phyloP scores from a whole-genome alignment of 805 yeast species.

The Wickerhamiella musiphila region DNA sequence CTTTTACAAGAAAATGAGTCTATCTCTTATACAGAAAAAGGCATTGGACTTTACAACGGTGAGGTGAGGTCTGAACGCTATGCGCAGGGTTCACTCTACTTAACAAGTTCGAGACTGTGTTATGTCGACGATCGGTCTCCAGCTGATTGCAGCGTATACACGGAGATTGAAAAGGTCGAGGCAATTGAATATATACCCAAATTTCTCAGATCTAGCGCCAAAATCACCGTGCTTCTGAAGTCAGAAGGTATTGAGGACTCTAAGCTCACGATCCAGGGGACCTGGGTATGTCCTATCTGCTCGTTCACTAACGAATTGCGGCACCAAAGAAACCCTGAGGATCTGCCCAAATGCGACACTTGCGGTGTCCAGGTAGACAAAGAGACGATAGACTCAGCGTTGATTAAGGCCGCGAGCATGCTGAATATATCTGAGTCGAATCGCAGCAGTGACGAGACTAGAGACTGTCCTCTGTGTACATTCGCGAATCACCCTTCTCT shows the following conservation, averaged over 20 bases:
- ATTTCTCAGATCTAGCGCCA: slow-evolving; percentile 64
- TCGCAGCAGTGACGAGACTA: slow-evolving; percentile 4
- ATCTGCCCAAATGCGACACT: slow-evolving; percentile 33
- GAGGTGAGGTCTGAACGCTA: slow-evolving; percentile 41
- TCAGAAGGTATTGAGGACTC: slow-evolving; percentile 2
- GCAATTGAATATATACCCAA: slow-evolving; percentile 28
- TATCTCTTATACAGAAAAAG: slow-evolving; percentile 34
- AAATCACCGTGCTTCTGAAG: slow-evolving; percentile 30
- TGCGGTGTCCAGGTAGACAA: slow-evolving; percentile 42
- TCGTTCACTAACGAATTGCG: slow-evolving; percentile 40
- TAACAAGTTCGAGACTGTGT: slow-evolving; percentile 57
- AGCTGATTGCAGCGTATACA: slow-evolving; percentile 27
- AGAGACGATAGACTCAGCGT: slow-evolving; percentile 22
- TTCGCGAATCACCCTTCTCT: slow-evolving; percentile 71
- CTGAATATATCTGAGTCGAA: not conserved
- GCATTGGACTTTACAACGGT: slow-evolving; percentile 61
- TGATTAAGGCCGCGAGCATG: no score
- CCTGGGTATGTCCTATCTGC: slow-evolving; percentile 88
- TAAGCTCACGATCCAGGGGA: slow-evolving; percentile 5
- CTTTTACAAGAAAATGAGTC: slow-evolving; percentile 26
- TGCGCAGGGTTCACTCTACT: slow-evolving; percentile 62
- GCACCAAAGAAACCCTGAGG: slow-evolving; percentile 16
- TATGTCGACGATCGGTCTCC: slow-evolving; percentile 43
- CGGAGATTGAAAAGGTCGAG: slow-evolving; percentile 29
- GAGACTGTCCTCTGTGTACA: slow-evolving; percentile 46